A percentile compares a stretch with the other conserved stretches of the same genome.
Evolutionary conservation across 2,329 filamentous ascomycete genomes (phyloP).

Genomic region (Ophiostoma montium): DNA sequence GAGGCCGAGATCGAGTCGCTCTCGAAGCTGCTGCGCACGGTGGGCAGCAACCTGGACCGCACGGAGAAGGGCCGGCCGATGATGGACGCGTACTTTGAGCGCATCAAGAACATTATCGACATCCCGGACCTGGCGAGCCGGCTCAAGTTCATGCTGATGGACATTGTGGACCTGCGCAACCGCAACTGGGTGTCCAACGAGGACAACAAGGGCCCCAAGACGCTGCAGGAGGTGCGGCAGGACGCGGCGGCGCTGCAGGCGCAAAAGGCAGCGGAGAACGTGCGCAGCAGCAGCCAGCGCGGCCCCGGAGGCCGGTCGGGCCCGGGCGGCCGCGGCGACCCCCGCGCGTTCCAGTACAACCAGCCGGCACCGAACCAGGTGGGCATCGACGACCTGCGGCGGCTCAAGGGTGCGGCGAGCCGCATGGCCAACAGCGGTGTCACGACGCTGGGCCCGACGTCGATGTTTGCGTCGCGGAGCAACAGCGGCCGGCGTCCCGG

Average conservation of each 20-base stretch:
- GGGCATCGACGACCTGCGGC: conserved; percentile 79
- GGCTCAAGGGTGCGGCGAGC: conserved; percentile 53
- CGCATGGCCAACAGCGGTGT: conserved; percentile 47
- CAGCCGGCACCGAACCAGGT: conserved; percentile 74
- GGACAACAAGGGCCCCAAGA: conserved; percentile 88
- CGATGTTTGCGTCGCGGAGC: conserved; percentile 78
- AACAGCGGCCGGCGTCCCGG: conserved; percentile 67
- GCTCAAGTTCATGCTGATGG: conserved; percentile 93
- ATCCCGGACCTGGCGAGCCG: conserved; percentile 72
- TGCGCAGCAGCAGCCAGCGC: conserved; percentile 42
- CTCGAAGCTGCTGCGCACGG: conserved; percentile 81
- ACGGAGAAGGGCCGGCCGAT: conserved; percentile 71
- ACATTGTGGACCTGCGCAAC: conserved; percentile 72
- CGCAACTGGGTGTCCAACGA: conserved; percentile 77
- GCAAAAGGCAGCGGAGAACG: conserved; percentile 65
- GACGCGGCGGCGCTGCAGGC: conserved; percentile 66
- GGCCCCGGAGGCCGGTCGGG: conserved; percentile 55
- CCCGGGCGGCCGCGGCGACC: conserved; percentile 58
- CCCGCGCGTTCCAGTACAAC: conserved; percentile 67
- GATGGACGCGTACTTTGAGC: conserved; percentile 88
- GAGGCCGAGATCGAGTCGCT: conserved; percentile 95
- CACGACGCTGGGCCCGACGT: conserved; percentile 59
- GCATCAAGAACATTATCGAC: conserved; percentile 71
- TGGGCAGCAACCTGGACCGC: conserved; percentile 72
- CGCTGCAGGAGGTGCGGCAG: conserved; percentile 78